A percentile compares a stretch with the other conserved stretches of the same genome.
These are phyloP conservation scores for Acrocalymma vagum DNA, from an alignment of 2,329 filamentous ascomycete species.

Conservation along the genomic window DNA sequence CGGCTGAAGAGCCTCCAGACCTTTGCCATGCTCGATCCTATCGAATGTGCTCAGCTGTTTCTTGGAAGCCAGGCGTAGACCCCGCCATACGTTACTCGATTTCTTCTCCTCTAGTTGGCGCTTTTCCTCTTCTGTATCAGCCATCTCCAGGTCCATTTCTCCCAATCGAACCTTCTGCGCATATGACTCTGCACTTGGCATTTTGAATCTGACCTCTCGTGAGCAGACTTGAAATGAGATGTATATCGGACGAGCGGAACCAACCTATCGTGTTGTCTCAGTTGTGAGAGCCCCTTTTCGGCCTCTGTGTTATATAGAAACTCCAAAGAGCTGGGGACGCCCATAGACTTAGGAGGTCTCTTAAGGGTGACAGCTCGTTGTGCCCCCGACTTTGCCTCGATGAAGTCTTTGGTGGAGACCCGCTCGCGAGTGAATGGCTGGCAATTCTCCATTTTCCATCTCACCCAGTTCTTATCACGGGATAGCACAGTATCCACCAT, in stretches of 20 bases:
- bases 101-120: slow-evolving; percentile 72
- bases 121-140: slow-evolving; percentile 69
- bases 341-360: slow-evolving; percentile 65
- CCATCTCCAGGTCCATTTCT: slow-evolving; percentile 87
- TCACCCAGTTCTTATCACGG: slow-evolving; percentile 97
- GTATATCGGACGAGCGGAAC: slow-evolving; percentile 37
- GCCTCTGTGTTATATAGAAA: slow-evolving; percentile 77
- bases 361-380: slow-evolving; percentile 74
- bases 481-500: slow-evolving; percentile 97
- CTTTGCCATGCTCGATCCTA: slow-evolving; percentile 79
- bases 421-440: slow-evolving; percentile 82
- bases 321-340: slow-evolving; percentile 47
- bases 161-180: slow-evolving; percentile 77
- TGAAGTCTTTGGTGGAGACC: slow-evolving; percentile 73
- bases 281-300: slow-evolving; percentile 69
- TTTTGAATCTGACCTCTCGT: slow-evolving; percentile 64
- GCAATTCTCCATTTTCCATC: slow-evolving; percentile 97
- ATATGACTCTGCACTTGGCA: slow-evolving; percentile 76
- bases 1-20: slow-evolving; percentile 62
- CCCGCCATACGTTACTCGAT: slow-evolving; percentile 89
- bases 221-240: slow-evolving; percentile 23
- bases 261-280: slow-evolving; percentile 70
- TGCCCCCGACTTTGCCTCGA: slow-evolving; percentile 72
- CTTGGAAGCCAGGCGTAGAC: slow-evolving; percentile 79
- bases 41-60: slow-evolving; percentile 82